Conservation (phyloP, 2,329 filamentous ascomycete genomes). For the Sporothrix phasma region DNA sequence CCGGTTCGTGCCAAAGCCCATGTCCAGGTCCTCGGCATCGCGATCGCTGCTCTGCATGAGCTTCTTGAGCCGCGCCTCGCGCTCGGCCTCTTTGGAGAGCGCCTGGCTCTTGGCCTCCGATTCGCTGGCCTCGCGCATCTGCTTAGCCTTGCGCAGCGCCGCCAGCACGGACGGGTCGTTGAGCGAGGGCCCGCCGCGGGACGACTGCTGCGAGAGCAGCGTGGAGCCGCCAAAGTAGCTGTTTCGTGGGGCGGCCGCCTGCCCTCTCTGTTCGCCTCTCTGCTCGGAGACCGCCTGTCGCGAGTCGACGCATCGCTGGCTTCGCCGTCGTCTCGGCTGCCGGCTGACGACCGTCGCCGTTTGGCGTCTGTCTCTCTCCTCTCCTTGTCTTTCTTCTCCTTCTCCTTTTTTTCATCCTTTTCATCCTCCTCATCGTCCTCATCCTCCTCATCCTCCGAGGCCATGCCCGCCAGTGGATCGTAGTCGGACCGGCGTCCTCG, state of each 20-base stretch:
- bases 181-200: slow-evolving; percentile 44
- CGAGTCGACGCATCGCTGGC: slow-evolving; percentile 6
- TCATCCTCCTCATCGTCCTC: slow-evolving; percentile 18
- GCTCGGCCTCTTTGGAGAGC: slow-evolving; percentile 36
- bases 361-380: slow-evolving; percentile 18
- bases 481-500: slow-evolving; percentile 56
- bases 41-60: slow-evolving; percentile 66
- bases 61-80: slow-evolving; percentile 59
- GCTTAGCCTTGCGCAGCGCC: slow-evolving; percentile 74
- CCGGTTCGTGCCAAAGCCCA: slow-evolving; percentile 84
- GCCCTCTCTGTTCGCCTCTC: background rate
- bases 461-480: slow-evolving; percentile 53
- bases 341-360: background rate
- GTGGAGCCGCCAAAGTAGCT: slow-evolving; percentile 57
- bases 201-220: slow-evolving; percentile 41
- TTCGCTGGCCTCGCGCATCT: slow-evolving; percentile 42
- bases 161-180: slow-evolving; percentile 71
- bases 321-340: slow-evolving; percentile 13
- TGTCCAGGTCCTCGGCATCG: slow-evolving; percentile 83
- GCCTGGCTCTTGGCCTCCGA: slow-evolving; percentile 30
- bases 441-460: slow-evolving; percentile 22
- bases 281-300: background rate
- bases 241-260: slow-evolving; percentile 27
- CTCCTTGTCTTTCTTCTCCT: slow-evolving; percentile 18
- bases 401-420: background rate